Conservation (phyloP, 2,329 filamentous ascomycete genomes). For the Chalara sp. region DNA sequence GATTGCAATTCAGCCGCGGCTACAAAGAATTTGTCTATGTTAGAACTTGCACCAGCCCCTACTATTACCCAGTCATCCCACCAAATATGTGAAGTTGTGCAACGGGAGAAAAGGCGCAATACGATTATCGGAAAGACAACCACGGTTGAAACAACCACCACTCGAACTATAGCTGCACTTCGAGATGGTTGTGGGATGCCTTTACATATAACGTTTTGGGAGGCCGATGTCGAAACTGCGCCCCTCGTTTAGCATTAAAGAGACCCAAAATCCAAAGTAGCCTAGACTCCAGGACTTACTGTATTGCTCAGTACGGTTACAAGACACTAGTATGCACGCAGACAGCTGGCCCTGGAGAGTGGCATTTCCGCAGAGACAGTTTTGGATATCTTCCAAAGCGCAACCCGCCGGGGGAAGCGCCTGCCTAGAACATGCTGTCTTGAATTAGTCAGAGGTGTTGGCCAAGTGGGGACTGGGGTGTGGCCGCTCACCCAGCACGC, state of each 20-base stretch:
- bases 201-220: slow-evolving; percentile 1
- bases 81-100: neutral
- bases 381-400: neutral
- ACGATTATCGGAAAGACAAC: neutral
- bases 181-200: slow-evolving; percentile 4
- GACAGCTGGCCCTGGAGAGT: slow-evolving; percentile 3
- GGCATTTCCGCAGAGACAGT: slow-evolving; percentile 6
- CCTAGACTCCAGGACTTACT: neutral
- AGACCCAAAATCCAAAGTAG: neutral
- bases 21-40: neutral
- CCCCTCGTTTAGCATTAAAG: neutral
- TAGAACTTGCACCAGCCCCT: neutral
- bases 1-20: neutral
- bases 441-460: neutral
- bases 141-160: slow-evolving; percentile 3
- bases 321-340: slow-evolving; percentile 3
- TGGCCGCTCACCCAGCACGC: neutral
- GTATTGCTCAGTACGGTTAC: slow-evolving; percentile 4
- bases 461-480: neutral
- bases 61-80: neutral
- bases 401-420: neutral
- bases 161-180: slow-evolving; percentile 3
- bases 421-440: neutral
- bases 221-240: neutral
- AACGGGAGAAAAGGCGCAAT: neutral